phyloP scores from a whole-genome alignment of 2,329 filamentous ascomycete genomes.

The Cercospora brassicicola region DNA sequence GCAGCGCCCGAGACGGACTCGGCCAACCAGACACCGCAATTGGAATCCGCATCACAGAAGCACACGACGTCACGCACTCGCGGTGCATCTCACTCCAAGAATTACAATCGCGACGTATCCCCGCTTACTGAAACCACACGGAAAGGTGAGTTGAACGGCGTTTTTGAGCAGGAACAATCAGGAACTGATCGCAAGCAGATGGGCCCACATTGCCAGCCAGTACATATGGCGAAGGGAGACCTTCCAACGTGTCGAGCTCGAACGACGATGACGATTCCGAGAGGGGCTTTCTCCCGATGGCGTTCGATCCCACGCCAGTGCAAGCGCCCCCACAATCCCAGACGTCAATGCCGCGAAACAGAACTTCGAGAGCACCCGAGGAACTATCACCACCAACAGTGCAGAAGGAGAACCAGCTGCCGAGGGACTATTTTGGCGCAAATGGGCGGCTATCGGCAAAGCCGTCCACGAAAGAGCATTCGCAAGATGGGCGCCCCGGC shows the following conservation, averaged over 20 bases:
- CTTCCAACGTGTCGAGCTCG: slow-evolving; percentile 64
- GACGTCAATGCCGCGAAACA: slow-evolving; percentile 31
- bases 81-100: slow-evolving; percentile 24
- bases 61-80: slow-evolving; percentile 33
- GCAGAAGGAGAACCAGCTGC: slow-evolving; percentile 35
- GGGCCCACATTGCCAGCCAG: slow-evolving; percentile 70
- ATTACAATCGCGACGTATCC: slow-evolving; percentile 38
- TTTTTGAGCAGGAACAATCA: not conserved
- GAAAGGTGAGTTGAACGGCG: slow-evolving; percentile 34
- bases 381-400: slow-evolving; percentile 25
- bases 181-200: slow-evolving; percentile 43
- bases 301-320: slow-evolving; percentile 51
- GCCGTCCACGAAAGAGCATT: slow-evolving; percentile 43
- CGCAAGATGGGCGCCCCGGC: slow-evolving; percentile 41
- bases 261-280: slow-evolving; percentile 58
- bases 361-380: slow-evolving; percentile 29
- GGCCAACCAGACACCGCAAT: slow-evolving; percentile 68
- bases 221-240: slow-evolving; percentile 75
- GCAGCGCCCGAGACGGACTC: slow-evolving; percentile 60
- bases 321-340: slow-evolving; percentile 22
- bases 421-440: slow-evolving; percentile 47
- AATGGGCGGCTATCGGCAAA: slow-evolving; percentile 34
- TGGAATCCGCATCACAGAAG: slow-evolving; percentile 50
- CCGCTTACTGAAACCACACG: slow-evolving; percentile 39
- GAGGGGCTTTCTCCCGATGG: slow-evolving; percentile 52